Evolutionary conservation across 768 basidiomycete species (phyloP), one percentile per base, ranked within the genome.

Genomic region (Scleroderma bovista): DNA sequence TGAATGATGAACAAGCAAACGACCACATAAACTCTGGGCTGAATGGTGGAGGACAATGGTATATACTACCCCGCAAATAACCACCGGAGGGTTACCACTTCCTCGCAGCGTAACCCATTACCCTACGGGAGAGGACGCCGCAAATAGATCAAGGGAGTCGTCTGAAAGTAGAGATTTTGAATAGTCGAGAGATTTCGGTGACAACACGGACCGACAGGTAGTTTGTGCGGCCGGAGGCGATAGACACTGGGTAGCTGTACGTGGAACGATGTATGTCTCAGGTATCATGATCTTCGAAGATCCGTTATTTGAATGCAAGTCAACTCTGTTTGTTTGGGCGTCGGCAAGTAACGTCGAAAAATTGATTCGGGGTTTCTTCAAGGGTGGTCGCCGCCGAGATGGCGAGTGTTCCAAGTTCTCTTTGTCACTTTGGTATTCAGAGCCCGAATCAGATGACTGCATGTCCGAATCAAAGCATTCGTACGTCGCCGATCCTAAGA

Each of bases 71-170:
- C 34, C 34, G n/a, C 13, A 15, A 15, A 15, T 13, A n/a, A n/a
- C 34, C 12, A 36, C 34, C 9, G 9, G 13, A 36, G 6, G 34
- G n/a, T 36, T 12, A 12, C 13, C 34, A 12, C 12, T 36, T 15
- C 5, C 34, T n/a, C 34, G 13, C 12, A 36, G n/a, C 34, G 6
- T 3, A 36, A 36, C 13, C 34, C 34, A 13, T 43, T 26, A 43
- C 24, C 26, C 13, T 22, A 43, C 22, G 2, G 68, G 62, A 0
- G 71, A 69, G 16, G 67, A 68, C 38, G 57, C 61, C 24, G 57
- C 69, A 59, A 80, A 79, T 49, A 80, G 61, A 62, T 80, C 68
- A 54, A 80, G 60, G 6, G 70, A 70, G 54, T 80, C 78, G 44
- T 80, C 78, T 11, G 78, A 80, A 38, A 58, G 48, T 44, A 64